phyloP scores from a whole-genome alignment of 129 eudicot genomes.

The Flaveria brownii region DNA sequence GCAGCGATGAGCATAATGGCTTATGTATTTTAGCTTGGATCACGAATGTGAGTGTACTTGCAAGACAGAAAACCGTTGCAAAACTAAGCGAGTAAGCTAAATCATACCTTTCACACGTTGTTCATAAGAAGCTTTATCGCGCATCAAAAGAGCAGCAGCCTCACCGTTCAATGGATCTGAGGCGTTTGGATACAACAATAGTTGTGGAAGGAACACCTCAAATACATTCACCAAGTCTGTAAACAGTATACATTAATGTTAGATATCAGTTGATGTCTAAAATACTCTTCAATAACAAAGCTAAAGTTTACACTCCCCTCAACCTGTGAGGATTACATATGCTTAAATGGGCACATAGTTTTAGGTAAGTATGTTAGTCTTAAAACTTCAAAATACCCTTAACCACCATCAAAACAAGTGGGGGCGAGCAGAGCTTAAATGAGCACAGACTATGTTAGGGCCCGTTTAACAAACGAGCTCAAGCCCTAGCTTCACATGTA shows the following conservation, averaged over 20 bases:
- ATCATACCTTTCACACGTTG: slow-evolving; percentile 77
- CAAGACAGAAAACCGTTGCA: background rate
- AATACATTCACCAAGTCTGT: slow-evolving; percentile 84
- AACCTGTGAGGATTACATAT: slow-evolving; percentile 1
- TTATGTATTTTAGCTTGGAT: background rate
- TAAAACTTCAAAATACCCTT: slow-evolving; percentile 12
- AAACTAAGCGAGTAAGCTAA: background rate
- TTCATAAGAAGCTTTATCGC: slow-evolving; percentile 72
- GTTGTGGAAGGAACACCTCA: slow-evolving; percentile 94
- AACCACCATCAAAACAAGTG: too few relatives aligned
- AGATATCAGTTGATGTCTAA: slow-evolving; percentile 11
- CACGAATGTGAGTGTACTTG: background rate
- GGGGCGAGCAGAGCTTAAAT: too few relatives aligned
- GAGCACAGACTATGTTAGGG: too few relatives aligned
- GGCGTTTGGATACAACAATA: slow-evolving; percentile 82
- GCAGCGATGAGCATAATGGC: background rate
- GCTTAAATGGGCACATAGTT: background rate
- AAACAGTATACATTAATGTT: slow-evolving; percentile 12
- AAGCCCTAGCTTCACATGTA: too few relatives aligned
- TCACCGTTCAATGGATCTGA: slow-evolving; percentile 89
- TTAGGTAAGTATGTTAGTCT: background rate
- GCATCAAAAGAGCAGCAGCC: slow-evolving; percentile 90
- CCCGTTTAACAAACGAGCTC: too few relatives aligned
- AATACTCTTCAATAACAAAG: slow-evolving; percentile 16
- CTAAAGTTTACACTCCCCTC: background rate